A percentile compares a stretch with the other conserved stretches of the same genome.
Conservation (phyloP, 2,329 filamentous ascomycete species). For the Cladosporium oxysporum region DNA sequence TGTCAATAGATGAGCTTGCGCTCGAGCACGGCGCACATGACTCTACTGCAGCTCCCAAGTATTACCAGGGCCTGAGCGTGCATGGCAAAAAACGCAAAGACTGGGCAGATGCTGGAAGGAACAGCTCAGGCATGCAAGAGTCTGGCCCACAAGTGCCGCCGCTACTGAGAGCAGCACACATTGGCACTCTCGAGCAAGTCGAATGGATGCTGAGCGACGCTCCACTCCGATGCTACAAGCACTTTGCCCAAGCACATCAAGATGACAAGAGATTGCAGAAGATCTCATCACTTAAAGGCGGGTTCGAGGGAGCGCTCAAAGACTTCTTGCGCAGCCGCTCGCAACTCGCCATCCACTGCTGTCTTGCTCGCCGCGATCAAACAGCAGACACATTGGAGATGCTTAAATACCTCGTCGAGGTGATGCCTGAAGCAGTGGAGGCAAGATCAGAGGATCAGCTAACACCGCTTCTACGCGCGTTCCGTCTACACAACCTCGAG, state of each 20-base stretch:
- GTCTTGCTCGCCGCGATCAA: constrained; percentile 48
- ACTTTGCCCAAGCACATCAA: constrained; percentile 65
- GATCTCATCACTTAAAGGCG: constrained; percentile 60
- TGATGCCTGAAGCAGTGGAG: constrained; percentile 63
- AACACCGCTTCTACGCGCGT: constrained; percentile 71
- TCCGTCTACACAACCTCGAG: constrained; percentile 55
- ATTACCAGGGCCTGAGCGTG: constrained; percentile 76
- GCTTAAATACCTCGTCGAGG: constrained; percentile 66
- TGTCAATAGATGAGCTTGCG: constrained; percentile 68
- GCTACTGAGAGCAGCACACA: constrained; percentile 59
- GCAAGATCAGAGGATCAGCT: constrained; percentile 57
- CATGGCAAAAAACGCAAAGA: constrained; percentile 73
- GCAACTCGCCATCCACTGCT: constrained; percentile 64
- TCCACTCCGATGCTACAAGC: constrained; percentile 66
- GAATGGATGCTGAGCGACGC: constrained; percentile 77
- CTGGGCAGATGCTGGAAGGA: constrained; percentile 68
- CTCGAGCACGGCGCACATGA: constrained; percentile 63
- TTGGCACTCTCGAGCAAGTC: constrained; percentile 64
- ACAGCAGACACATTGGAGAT: constrained; percentile 52
- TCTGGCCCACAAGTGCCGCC: constrained; percentile 53
- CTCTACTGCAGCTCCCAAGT: constrained; percentile 62
- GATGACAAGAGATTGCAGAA: constrained; percentile 64
- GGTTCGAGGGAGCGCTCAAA: constrained; percentile 63
- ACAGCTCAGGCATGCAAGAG: constrained; percentile 26
- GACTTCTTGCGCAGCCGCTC: constrained; percentile 64